phyloP scores from a whole-genome alignment of 2,329 filamentous ascomycete genomes.

The Leptographium radiaticola region DNA sequence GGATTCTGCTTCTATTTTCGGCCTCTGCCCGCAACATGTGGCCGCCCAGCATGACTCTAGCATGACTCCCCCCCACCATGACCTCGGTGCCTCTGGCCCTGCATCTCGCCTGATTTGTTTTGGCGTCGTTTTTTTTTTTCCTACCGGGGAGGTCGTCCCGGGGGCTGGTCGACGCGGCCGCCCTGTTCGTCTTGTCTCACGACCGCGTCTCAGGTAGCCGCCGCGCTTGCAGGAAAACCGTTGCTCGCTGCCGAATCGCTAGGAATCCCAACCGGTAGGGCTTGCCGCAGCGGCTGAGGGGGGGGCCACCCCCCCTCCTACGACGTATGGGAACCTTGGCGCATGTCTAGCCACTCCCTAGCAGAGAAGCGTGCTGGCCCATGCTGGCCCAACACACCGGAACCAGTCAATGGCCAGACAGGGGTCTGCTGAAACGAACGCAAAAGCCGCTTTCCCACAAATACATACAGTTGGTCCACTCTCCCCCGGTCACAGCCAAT shows the following conservation, averaged over 20 bases:
- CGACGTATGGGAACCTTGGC: too few relatives aligned
- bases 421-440: background rate
- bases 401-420: background rate
- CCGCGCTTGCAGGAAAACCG: background rate
- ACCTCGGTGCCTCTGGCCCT: too few relatives aligned
- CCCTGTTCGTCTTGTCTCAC: too few relatives aligned
- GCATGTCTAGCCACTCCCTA: too few relatives aligned
- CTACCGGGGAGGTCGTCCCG: too few relatives aligned
- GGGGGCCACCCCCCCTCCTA: background rate
- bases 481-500: background rate
- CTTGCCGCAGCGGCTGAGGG: background rate
- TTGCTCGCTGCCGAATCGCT: background rate
- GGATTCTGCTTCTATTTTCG: too few relatives aligned
- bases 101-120: too few relatives aligned
- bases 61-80: too few relatives aligned
- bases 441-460: background rate
- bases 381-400: background rate
- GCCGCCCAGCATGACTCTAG: too few relatives aligned
- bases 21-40: too few relatives aligned
- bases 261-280: background rate
- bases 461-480: background rate
- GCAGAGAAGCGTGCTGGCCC: background rate
- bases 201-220: background rate
- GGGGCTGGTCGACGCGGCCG: too few relatives aligned
- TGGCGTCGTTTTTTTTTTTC: too few relatives aligned